These are phyloP conservation scores for Ophiostoma novo-ulmi DNA, from an alignment of 2,329 filamentous ascomycete genomes.

Conservation along the genomic window DNA sequence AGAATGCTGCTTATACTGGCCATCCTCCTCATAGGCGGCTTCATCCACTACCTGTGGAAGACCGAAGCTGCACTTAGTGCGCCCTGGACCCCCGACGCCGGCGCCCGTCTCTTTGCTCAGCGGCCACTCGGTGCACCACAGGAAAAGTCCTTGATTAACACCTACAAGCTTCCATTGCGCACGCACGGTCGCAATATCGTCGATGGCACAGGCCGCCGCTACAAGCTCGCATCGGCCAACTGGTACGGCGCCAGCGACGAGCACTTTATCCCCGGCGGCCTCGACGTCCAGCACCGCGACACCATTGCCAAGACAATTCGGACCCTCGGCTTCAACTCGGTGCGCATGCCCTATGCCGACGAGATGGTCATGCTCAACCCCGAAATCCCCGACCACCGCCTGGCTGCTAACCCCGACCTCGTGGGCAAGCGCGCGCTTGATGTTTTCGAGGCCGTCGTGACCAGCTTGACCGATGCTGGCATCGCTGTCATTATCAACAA, in stretches of 20 bases:
- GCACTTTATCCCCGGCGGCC: slow-evolving; percentile 58
- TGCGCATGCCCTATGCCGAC: slow-evolving; percentile 63
- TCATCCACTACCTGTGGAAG: slow-evolving; percentile 43
- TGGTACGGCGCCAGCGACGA: slow-evolving; percentile 69
- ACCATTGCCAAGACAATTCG: slow-evolving; percentile 57
- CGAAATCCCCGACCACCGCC: slow-evolving; percentile 44
- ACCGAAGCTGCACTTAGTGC: slow-evolving; percentile 41
- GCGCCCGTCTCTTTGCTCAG: slow-evolving; percentile 44
- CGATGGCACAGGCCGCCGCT: slow-evolving; percentile 51
- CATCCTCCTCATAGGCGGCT: slow-evolving; percentile 37
- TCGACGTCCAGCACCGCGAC: slow-evolving; percentile 58
- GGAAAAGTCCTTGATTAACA: slow-evolving; percentile 40
- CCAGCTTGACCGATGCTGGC: slow-evolving; percentile 56
- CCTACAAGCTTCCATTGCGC: slow-evolving; percentile 53
- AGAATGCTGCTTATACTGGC: slow-evolving; percentile 39
- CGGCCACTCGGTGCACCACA: slow-evolving; percentile 44
- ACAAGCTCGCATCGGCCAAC: slow-evolving; percentile 61
- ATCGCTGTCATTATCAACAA: slow-evolving; percentile 64
- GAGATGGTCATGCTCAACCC: slow-evolving; percentile 61
- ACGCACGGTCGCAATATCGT: slow-evolving; percentile 57
- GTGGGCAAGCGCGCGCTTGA: slow-evolving; percentile 54
- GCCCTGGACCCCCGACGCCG: slow-evolving; percentile 48
- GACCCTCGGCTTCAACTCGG: slow-evolving; percentile 63
- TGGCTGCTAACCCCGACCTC: slow-evolving; percentile 58
- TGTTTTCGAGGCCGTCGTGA: slow-evolving; percentile 54